These are phyloP conservation scores for Scenedesmus sp. DNA, from an alignment of 163 green algal genomes.

Conservation along the genomic window DNA sequence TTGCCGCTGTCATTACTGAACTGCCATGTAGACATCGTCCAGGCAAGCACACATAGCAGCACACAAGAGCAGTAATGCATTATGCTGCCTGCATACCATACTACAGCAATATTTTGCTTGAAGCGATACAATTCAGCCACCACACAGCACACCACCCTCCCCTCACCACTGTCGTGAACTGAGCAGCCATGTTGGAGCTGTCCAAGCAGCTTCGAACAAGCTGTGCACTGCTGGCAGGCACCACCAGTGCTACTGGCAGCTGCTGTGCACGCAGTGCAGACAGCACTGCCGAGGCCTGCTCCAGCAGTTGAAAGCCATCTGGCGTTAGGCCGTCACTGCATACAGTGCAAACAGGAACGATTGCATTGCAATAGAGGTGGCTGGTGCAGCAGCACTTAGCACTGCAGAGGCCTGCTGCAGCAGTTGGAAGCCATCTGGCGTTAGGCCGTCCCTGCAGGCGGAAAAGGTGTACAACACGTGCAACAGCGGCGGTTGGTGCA, in stretches of 20 bases:
- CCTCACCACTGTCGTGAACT: slow-evolving; percentile 38
- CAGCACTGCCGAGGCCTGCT: slow-evolving; percentile 32
- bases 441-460: not conserved
- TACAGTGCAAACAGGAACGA: not conserved
- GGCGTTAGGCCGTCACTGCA: slow-evolving; percentile 3
- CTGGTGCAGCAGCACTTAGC: not conserved
- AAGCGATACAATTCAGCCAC: not conserved
- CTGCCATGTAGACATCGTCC: too few relatives aligned
- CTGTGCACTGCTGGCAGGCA: not conserved
- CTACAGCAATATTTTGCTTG: not conserved
- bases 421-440: not conserved
- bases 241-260: slow-evolving; percentile 6
- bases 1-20: too few relatives aligned
- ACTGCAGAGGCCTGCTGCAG: not conserved
- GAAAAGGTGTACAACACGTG: not conserved
- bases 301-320: slow-evolving; percentile 14
- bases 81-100: not conserved
- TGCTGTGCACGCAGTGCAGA: slow-evolving; percentile 6
- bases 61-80: too few relatives aligned
- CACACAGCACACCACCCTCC: not conserved
- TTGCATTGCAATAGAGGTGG: not conserved
- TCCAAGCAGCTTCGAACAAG: not conserved
- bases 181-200: not conserved
- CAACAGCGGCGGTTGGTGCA: too few relatives aligned
- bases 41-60: too few relatives aligned